These are phyloP conservation scores for Monilinia fructicola DNA, from an alignment of 2,329 filamentous ascomycete genomes.

Conservation along the genomic window DNA sequence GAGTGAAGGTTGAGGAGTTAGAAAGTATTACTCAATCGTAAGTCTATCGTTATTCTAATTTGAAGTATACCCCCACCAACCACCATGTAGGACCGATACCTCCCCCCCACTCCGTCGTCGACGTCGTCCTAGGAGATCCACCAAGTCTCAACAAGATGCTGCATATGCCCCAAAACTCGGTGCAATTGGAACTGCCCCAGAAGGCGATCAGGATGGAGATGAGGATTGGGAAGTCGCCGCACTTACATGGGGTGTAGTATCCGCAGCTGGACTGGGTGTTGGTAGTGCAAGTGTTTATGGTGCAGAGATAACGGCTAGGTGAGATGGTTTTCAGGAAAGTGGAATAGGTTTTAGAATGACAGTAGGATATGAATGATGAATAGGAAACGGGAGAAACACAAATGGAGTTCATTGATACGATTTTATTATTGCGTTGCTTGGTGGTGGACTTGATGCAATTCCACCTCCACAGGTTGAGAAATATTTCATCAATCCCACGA, in stretches of 20 bases:
- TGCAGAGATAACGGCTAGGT: conserved; percentile 42
- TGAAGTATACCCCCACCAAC: background rate
- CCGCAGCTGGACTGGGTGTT: conserved; percentile 47
- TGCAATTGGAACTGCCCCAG: conserved; percentile 30
- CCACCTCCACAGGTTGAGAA: too few relatives aligned
- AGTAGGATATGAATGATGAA: background rate
- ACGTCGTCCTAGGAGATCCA: conserved; percentile 20
- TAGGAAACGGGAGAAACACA: background rate
- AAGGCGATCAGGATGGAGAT: conserved; percentile 46
- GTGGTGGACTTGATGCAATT: background rate
- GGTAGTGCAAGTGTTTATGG: conserved; percentile 50
- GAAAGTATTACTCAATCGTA: conserved; percentile 3
- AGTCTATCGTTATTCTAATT: background rate
- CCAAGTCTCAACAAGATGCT: conserved; percentile 40
- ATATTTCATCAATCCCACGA: background rate
- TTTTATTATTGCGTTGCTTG: background rate
- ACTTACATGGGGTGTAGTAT: conserved; percentile 49
- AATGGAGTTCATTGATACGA: background rate
- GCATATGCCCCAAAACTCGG: conserved; percentile 41
- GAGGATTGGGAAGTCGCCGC: conserved; percentile 50
- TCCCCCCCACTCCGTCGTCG: conserved; percentile 22
- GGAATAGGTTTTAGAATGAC: background rate
- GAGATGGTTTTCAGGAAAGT: background rate
- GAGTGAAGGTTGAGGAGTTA: background rate
- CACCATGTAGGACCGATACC: conserved; percentile 1